Evolutionary conservation across 179 eudicot species (phyloP).

Genomic region (Silene vulgaris): DNA sequence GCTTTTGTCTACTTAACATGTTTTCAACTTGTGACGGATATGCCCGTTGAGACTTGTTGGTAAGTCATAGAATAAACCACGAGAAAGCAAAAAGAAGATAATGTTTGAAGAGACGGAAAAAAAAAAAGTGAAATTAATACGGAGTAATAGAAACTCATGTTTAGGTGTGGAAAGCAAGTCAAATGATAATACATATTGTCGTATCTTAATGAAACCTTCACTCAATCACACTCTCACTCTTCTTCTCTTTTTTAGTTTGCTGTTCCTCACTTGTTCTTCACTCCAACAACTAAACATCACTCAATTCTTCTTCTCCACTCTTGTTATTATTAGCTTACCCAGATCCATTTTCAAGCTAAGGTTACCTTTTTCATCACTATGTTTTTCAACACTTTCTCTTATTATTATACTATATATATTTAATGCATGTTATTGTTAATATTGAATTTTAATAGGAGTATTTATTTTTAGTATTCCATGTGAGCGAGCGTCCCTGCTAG

Average conservation of each 20-base stretch:
- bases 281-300: conserved; percentile 6
- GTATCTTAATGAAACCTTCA: conserved; percentile 16
- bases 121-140: no score
- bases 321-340: conserved; percentile 6
- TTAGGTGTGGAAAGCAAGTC: conserved; percentile 12
- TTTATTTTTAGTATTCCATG: background rate
- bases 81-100: no score
- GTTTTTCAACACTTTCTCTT: background rate
- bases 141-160: background rate
- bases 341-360: conserved; percentile 25
- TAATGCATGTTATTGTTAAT: background rate
- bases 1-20: no score
- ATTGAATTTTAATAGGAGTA: background rate
- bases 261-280: conserved; percentile 16
- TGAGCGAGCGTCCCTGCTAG: no score
- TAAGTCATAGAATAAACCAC: no score
- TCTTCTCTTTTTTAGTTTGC: background rate
- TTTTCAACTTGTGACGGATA: no score
- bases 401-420: no score
- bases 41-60: no score
- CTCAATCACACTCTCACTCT: background rate
- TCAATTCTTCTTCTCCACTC: conserved; percentile 7
- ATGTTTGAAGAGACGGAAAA: no score
- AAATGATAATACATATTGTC: conserved; percentile 13
- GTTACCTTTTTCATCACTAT: conserved; percentile 7